A percentile compares a stretch with the other conserved stretches of the same genome.
Evolutionary conservation across 495 filamentous ascomycete species (phyloP).

Genomic region (Collariella sp.): DNA sequence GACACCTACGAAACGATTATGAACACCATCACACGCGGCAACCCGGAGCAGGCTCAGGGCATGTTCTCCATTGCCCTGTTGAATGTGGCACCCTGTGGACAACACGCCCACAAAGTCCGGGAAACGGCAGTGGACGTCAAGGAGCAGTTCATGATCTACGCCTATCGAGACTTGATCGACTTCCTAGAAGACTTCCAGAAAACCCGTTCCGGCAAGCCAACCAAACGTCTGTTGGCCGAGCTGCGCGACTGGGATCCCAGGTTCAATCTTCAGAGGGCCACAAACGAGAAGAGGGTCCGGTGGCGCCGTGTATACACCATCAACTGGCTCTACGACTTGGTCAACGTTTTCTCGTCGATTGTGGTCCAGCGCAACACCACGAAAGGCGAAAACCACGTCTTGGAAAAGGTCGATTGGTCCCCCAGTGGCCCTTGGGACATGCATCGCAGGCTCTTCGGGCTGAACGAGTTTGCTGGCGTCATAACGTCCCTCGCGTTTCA

Average conservation of each 20-base stretch:
- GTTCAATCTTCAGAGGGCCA: constrained; percentile 32
- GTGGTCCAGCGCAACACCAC: constrained; percentile 33
- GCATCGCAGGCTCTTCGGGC: constrained; percentile 32
- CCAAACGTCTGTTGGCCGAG: constrained; percentile 32
- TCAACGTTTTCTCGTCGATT: constrained; percentile 35
- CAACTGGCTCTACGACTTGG: constrained; percentile 45
- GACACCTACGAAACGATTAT: constrained; percentile 34
- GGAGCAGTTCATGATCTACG: constrained; percentile 35
- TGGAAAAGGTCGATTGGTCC: constrained; percentile 28
- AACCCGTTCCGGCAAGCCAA: constrained; percentile 38
- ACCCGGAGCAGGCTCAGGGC: constrained; percentile 28
- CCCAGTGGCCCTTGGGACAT: constrained; percentile 16
- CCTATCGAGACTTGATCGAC: constrained; percentile 35
- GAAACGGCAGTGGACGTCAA: constrained; percentile 25
- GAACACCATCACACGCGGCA: constrained; percentile 29
- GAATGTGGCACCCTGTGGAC: constrained; percentile 3
- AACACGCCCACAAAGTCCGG: constrained; percentile 10
- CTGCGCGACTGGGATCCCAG: constrained; percentile 37
- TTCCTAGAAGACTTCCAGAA: constrained; percentile 42
- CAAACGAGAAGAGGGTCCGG: constrained; percentile 28
- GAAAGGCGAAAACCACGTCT: constrained; percentile 23
- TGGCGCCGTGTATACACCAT: constrained; percentile 43
- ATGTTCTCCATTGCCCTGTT: constrained; percentile 18
- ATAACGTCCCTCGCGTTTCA: constrained; percentile 36
- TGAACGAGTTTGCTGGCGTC: constrained; percentile 33